Evolutionary conservation across 1,284 basidiomycete species (phyloP), one percentile per base, ranked within the genome.

Genomic region (Malassezia japonica): DNA sequence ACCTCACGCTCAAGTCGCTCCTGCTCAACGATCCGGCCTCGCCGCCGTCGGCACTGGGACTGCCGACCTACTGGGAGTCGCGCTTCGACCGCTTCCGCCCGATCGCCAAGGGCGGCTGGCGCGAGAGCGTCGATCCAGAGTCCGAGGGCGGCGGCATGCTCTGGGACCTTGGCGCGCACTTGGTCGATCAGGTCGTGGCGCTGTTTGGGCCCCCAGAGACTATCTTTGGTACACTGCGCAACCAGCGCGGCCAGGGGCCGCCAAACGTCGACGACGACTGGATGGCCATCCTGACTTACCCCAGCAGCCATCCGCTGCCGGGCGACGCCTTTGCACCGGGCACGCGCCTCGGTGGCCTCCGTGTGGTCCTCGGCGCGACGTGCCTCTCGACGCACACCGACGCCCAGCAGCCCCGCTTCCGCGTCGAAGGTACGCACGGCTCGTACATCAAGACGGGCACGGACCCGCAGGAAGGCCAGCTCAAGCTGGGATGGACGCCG

Each of bases 391-490:
- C 65, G n/a, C 64, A 69, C 43, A 48, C 61, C 7, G 60, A 67
- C 24, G 58, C 59, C 21, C 64, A 69, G 40, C 67, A 70, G 50
- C 59, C 57, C 4, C 47, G 69, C 2, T 72, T 65, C 51, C 42
- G 62, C 1, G 57, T 72, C 10, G 61, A 69, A 45, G 69, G 66
- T 20, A 64, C 60, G 1, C 49, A 56, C 3, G 69, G 69, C 25
- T 56, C 52, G 35, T 72, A 67, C 58, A 59, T 62, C 33, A 72
- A 70, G 57, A 48, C 48, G 8, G 70, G 67, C 20, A 60, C 57
- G 0, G 70, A 72, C 46, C 70, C 70, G 9, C 70, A 72, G 40
- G 70, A 70, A 47, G 57, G 59, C 37, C 70, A 72, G 49, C 60
- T 70, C 46, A 70, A 70, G 50, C 36, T 46, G 12, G 67, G 67